Evolutionary conservation across 2,329 filamentous ascomycete species (phyloP), one percentile per base, ranked within the genome.

Genomic region (Pseudocercospora crystallina): DNA sequence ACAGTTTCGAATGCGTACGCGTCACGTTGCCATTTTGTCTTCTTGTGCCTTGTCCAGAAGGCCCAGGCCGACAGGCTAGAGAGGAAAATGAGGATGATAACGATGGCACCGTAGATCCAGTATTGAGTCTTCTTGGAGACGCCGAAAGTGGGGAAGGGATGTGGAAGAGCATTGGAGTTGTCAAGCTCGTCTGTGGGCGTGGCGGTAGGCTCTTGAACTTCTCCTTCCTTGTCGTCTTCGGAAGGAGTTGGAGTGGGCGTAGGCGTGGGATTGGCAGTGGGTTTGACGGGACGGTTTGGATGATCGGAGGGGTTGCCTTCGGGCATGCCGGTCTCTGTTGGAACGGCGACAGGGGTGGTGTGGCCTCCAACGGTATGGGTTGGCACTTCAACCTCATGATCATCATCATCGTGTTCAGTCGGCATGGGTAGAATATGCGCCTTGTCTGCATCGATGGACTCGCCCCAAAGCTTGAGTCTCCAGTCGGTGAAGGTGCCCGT

Each of bases 1-100:
- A 99, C 80, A 56, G 96, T 85, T 72, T 96, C 91, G 61, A 99
- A 99, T 62, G 96, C 92, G 70, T 96, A 97, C 67, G 86, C 85
- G 63, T 92, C 88, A 43, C 88, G 83, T 3, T 47, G 57, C 57
- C 65, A 60, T 59, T 62, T 64, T 83, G 83, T 70, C 83, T 83
- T 42, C 61, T 66, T 85, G 26, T 90, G 85, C 37, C 90, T 87
- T 50, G 92, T 75, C 70, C 82, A 89, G 61, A 95, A 81, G 75
- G 92, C 96, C 37, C 85, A 76, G n/a, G 84, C 89, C 12, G 57
- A 57, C 0, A 99, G 80, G 2, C 85, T 88, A 49, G 76, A 72
- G 69, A 91, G 91, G 76, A 99, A 99, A 43, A 87, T 75, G 10
- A 87, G 75, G 57, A 99, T 99, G 14, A 96, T 81, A n/a, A 79